Percentiles rank a stretch among this genome's conserved stretches.
phyloP scores from a whole-genome alignment of 116 monocot genomes.

The Dioscorea cayenensis region DNA sequence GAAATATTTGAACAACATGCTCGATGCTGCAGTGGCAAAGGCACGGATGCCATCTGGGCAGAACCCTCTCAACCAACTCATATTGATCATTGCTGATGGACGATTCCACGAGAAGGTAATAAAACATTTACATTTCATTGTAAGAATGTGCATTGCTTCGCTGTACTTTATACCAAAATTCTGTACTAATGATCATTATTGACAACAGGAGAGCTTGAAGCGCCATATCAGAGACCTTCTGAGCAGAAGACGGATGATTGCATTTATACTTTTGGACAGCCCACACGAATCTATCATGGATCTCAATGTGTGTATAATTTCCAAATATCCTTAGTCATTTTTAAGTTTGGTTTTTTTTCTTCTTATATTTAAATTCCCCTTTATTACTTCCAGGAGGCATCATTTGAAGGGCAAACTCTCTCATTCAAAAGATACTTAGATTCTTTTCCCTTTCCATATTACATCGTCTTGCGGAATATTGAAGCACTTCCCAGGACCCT shows the following conservation, averaged over 20 bases:
- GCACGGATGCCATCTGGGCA: slow-evolving; percentile 76
- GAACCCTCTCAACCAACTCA: slow-evolving; percentile 77
- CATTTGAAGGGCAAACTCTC: slow-evolving; percentile 36
- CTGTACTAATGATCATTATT: background rate
- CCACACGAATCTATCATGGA: slow-evolving; percentile 78
- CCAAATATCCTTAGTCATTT: background rate
- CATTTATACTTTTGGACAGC: slow-evolving; percentile 77
- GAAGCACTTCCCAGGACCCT: slow-evolving; percentile 88
- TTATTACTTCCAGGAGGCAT: slow-evolving; percentile 40
- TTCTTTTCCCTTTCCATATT: slow-evolving; percentile 88
- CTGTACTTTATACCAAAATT: background rate
- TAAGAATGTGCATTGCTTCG: background rate
- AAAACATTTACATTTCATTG: background rate
- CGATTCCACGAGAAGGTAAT: slow-evolving; percentile 45
- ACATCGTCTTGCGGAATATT: slow-evolving; percentile 70
- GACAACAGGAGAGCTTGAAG: slow-evolving; percentile 54
- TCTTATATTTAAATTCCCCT: background rate
- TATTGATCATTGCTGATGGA: slow-evolving; percentile 89
- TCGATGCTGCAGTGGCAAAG: slow-evolving; percentile 34
- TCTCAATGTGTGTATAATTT: slow-evolving; percentile 25
- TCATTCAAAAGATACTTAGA: slow-evolving; percentile 54
- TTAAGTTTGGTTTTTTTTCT: background rate
- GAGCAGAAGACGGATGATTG: slow-evolving; percentile 67
- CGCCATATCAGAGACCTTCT: slow-evolving; percentile 57
- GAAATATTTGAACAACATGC: slow-evolving; percentile 73